Base-by-base conservation (phyloP, 805 yeast species). In the Ogataea philodendri region DNA sequence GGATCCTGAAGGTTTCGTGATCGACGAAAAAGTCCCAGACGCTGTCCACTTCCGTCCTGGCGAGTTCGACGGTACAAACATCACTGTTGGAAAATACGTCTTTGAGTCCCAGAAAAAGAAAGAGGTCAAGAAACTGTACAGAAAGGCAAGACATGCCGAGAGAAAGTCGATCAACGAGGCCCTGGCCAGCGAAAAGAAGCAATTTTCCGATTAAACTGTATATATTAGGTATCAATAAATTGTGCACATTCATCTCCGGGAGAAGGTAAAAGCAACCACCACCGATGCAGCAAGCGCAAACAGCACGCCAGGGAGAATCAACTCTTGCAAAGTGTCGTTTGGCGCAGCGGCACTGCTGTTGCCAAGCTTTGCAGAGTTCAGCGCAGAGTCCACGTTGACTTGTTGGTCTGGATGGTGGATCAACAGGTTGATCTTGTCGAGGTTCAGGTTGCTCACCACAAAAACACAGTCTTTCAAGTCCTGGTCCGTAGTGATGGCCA, bases 391-490 rank as follows among this genome's bases (percentile, higher is more conserved):
- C 15, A 57, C 57, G 6, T 33, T 39, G 5, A 51, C 49, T 5
- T 62, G 48, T 34, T 71, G 71, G 46, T 79, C 78, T 0, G 81
- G 75, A 52, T 80, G 81, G 55, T 85, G 95, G 26, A 87, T 63
- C 46, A 69, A 76, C 25, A 87, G 59, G 48, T 85, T 94, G 7
- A 85, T 84, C 56, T 83, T 82, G 24, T 75, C 80, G 26, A 63
- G 57, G 7, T 68, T 64, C 20, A 72, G 52, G 34, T 59, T 65
- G 35, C 63, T 65, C 46, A 81, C 69, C 26, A 81, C 69, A 32
- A 60, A 57, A n/a, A 82, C 76, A 54, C 95, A 85, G 45, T 86
- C 95, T 14, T 66, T 52, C 39, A 87, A 68, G 53, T 87, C 96
- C 49, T 71, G 72, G 49, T 81, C 83, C 3, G 83, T 72, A 0